Percentiles rank a stretch among this genome's conserved stretches.
These are phyloP conservation scores for Arthrinium puccinioides DNA, from an alignment of 2,329 filamentous ascomycete genomes.

Conservation along the genomic window DNA sequence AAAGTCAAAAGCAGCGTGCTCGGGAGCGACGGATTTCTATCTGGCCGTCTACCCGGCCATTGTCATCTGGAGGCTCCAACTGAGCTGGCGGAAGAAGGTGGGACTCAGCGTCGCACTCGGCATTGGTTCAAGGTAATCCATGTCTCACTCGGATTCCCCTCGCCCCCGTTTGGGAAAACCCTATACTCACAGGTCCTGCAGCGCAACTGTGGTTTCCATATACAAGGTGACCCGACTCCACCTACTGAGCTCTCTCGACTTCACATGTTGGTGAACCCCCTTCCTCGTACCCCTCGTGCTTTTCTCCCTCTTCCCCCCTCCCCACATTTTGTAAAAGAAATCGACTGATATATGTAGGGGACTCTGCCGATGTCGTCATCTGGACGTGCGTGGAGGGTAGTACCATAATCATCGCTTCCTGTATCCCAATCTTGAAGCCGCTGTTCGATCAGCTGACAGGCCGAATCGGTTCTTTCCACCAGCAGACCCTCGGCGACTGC, in stretches of 20 bases:
- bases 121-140: background rate
- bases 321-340: no score
- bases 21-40: no score
- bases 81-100: background rate
- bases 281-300: no score
- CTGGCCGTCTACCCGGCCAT: background rate
- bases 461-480: no score
- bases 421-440: background rate
- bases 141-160: background rate
- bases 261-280: background rate
- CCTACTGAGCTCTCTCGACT: background rate
- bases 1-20: no score
- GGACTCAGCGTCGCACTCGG: background rate
- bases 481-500: no score
- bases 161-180: no score
- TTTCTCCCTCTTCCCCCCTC: no score
- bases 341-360: background rate
- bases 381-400: conserved; percentile 1
- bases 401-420: conserved; percentile 1
- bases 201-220: background rate
- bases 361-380: background rate
- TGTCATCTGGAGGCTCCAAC: background rate
- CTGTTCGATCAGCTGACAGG: no score
- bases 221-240: background rate
- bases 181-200: background rate